Evolutionary conservation across 495 filamentous ascomycete genomes (phyloP).

Genomic region (Penicillium arizonense): DNA sequence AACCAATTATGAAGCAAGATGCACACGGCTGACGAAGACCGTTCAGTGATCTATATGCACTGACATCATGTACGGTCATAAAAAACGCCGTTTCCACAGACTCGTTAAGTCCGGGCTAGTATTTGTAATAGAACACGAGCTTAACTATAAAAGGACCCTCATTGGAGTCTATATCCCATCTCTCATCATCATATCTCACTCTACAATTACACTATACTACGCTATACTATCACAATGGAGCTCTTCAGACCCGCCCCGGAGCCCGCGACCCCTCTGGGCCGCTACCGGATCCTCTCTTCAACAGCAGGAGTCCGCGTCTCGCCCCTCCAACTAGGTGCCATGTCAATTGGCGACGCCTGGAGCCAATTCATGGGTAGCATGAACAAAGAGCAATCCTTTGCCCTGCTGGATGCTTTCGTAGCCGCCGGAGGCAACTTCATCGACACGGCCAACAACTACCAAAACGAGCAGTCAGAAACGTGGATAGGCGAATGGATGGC

Average conservation of each 20-base stretch:
- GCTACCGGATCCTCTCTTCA: conserved; percentile 59
- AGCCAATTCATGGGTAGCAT: conserved; percentile 48
- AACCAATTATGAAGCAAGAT: no score
- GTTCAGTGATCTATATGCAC: no score
- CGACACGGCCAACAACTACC: conserved; percentile 57
- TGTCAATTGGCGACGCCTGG: conserved; percentile 62
- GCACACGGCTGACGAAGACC: no score
- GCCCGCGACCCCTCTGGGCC: conserved; percentile 55
- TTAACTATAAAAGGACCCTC: no score
- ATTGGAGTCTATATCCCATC: background rate
- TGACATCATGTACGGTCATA: no score
- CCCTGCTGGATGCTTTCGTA: conserved; percentile 53
- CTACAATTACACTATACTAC: background rate
- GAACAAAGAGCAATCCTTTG: conserved; percentile 42
- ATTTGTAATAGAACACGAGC: no score
- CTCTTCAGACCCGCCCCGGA: conserved; percentile 42
- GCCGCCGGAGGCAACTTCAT: conserved; percentile 53
- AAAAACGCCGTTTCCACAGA: no score
- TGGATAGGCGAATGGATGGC: conserved; percentile 63
- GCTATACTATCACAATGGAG: conserved; percentile 27
- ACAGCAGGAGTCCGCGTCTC: conserved; percentile 59
- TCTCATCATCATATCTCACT: background rate
- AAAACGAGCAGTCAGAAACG: conserved; percentile 49
- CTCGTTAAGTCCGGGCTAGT: background rate
- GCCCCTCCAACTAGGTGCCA: conserved; percentile 59